Base-by-base conservation (phyloP, 306 rosid species). In the Cucumis melo region DNA sequence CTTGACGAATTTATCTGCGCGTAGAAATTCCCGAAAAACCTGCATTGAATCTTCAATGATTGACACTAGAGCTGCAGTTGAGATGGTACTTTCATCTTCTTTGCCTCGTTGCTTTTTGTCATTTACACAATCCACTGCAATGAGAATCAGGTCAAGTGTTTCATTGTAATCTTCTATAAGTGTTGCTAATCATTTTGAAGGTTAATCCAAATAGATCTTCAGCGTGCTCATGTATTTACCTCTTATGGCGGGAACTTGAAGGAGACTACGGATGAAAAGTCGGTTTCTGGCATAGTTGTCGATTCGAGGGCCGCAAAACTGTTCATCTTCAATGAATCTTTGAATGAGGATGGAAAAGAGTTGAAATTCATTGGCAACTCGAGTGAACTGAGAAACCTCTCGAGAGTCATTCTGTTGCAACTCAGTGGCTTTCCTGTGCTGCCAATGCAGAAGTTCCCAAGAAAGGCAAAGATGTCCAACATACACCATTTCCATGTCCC, bases 371-470 rank as follows among this genome's bases (percentile, higher is more conserved):
- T 86, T 88, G 6, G 93, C 92, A 12, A 93, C 94, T 72, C 81
- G 87, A 38, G 87, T 87, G 86, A 78, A 91, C 23, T 62, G 86
- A 58, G 32, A 80, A 7, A 73, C n/a, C 4, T 81, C 86, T 61
- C 79, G 84, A 44, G 83, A 80, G 75, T 87, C 87, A 73, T 76
- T 77, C 72, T 89, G 91, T 85, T 81, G 89, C 72, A 88, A 57
- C 73, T 86, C 86, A 58, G 79, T 75, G 39, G 89, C 89, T 73
- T 89, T 91, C 74, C 83, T 83, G 38, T 85, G 84, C 78, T 93
- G 94, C 97, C 97, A 93, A 34, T 79, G 80, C 48, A 91, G 91
- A 48, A 91, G 81, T 78, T 93, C 98, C 98, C 98, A 93, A n/a
- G 97, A 93, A 53, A 93, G 94, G 78, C 98, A 90, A 32, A 87